Evolutionary conservation across 192 early-diverging fungal species (phyloP).

Genomic region (Mortierella hygrophila): DNA sequence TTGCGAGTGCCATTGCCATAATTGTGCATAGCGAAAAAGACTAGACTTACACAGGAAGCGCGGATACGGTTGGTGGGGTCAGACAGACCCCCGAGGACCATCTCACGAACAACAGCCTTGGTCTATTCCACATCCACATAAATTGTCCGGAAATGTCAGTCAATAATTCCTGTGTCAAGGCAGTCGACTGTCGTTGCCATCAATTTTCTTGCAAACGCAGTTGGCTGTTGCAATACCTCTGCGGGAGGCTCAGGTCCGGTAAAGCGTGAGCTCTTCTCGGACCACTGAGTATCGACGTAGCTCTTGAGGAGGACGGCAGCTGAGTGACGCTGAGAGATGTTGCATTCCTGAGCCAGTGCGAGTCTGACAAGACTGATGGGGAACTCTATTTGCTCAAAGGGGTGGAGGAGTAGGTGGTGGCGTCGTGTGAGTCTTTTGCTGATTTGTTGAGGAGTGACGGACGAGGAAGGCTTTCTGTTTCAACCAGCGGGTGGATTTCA

Average conservation of each 20-base stretch:
- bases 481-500: not conserved
- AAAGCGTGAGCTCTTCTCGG: constrained; percentile 65
- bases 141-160: not conserved
- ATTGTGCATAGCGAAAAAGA: not conserved
- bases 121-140: constrained; percentile 50
- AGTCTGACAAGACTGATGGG: constrained; percentile 77
- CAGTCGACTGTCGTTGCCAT: not conserved
- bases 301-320: constrained; percentile 81
- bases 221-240: constrained; percentile 54
- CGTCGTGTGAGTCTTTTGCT: not conserved
- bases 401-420: not conserved
- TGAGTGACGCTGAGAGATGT: constrained; percentile 74
- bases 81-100: constrained; percentile 69
- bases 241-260: constrained; percentile 70
- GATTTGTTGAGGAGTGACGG: not conserved
- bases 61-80: constrained; percentile 73
- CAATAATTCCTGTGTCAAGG: not conserved
- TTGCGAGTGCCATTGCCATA: not conserved
- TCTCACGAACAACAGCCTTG: constrained; percentile 68
- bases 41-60: constrained; percentile 66
- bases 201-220: not conserved
- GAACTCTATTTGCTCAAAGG: constrained; percentile 62
- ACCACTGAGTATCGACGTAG: constrained; percentile 85
- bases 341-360: constrained; percentile 70
- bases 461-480: not conserved